Conservation (phyloP, 1,284 basidiomycete species). For the Neonothopanus nambi region DNA sequence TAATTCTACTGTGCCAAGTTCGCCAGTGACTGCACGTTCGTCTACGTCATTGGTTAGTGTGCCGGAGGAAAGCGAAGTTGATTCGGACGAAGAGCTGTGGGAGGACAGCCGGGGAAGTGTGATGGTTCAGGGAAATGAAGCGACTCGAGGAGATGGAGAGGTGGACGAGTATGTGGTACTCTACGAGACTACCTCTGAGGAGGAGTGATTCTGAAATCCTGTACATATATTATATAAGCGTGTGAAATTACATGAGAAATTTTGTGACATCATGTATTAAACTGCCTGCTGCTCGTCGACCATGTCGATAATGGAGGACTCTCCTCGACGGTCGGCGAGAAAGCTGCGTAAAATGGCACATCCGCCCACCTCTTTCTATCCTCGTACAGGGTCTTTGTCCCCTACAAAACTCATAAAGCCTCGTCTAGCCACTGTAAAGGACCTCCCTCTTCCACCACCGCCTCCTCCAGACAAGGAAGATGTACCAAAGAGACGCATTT, state of each 20-base stretch:
- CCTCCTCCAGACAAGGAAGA: too few species aligned
- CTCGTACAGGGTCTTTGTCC: too few species aligned
- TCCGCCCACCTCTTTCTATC: slow-evolving; percentile 8
- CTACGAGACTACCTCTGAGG: slow-evolving; percentile 56
- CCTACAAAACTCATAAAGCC: too few species aligned
- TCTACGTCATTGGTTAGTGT: slow-evolving; percentile 53
- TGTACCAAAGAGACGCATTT: too few species aligned
- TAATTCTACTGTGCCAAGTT: slow-evolving; percentile 19
- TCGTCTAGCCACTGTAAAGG: too few species aligned
- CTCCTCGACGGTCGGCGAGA: neutral
- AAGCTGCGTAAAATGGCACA: slow-evolving; percentile 7
- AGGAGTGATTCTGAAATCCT: slow-evolving; percentile 34
- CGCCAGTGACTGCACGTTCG: slow-evolving; percentile 27
- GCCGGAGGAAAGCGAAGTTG: slow-evolving; percentile 39
- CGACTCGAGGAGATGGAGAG: slow-evolving; percentile 15
- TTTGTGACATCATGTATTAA: neutral
- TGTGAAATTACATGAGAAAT: neutral
- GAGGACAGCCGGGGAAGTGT: slow-evolving; percentile 56
- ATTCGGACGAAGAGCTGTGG: slow-evolving; percentile 41
- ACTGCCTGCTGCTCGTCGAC: neutral
- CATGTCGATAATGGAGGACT: neutral
- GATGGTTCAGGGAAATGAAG: slow-evolving; percentile 28
- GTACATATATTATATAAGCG: neutral
- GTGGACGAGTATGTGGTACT: slow-evolving; percentile 67
- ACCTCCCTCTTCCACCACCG: too few species aligned